These are phyloP conservation scores for Claviceps lovelessii DNA, from an alignment of 2,329 filamentous ascomycete species.

Conservation along the genomic window DNA sequence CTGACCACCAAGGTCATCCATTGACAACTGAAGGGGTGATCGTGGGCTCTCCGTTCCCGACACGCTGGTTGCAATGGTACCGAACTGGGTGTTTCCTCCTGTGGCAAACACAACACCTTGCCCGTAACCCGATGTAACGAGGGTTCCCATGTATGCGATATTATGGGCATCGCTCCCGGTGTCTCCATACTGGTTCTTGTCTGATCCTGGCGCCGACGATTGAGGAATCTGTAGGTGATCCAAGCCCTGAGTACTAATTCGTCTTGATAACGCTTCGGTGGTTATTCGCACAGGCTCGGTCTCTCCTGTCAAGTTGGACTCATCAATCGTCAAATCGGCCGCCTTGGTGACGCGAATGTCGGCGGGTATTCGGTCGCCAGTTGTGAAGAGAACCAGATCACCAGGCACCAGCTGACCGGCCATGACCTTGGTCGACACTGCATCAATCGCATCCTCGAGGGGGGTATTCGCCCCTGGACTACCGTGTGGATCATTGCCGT, in stretches of 20 bases:
- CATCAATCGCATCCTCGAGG: conserved; percentile 49
- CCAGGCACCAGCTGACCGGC: conserved; percentile 80
- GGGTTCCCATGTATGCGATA: conserved; percentile 94
- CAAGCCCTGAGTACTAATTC: conserved; percentile 14
- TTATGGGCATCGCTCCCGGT: conserved; percentile 62
- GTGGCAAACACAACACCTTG: conserved; percentile 97
- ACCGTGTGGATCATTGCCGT: conserved; percentile 28
- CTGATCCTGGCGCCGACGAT: conserved; percentile 27
- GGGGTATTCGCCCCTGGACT: conserved; percentile 41
- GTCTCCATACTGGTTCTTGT: conserved; percentile 44
- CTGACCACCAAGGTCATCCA: conserved; percentile 95
- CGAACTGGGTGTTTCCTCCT: conserved; percentile 85
- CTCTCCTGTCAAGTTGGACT: conserved; percentile 92
- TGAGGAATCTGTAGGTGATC: conserved; percentile 16
- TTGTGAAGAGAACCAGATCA: conserved; percentile 85
- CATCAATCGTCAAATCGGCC: conserved; percentile 82
- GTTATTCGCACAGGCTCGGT: conserved; percentile 82
- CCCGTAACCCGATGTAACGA: conserved; percentile 88
- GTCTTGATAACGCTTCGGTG: conserved; percentile 38
- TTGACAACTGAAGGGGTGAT: conserved; percentile 84
- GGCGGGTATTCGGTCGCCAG: conserved; percentile 89
- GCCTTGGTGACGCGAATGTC: conserved; percentile 89
- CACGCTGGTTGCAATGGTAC: conserved; percentile 85
- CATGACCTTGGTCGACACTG: conserved; percentile 69
- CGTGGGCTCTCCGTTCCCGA: conserved; percentile 90